Conservation (phyloP, 2,329 filamentous ascomycete genomes). For the Zymoseptoria passerinii region DNA sequence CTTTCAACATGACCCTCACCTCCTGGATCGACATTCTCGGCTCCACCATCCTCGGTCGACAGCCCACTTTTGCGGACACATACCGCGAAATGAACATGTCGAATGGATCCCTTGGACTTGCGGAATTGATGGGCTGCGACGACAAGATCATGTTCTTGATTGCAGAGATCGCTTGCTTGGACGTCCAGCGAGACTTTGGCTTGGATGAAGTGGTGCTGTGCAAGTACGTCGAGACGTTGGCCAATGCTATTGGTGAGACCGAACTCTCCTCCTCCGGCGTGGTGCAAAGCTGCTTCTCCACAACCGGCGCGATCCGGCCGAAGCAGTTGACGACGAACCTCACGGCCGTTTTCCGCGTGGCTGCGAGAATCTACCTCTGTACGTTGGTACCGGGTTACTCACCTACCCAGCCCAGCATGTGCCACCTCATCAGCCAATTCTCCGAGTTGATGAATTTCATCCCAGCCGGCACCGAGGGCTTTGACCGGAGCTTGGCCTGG, state of each 20-base stretch:
- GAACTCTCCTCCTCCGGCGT: conserved; percentile 47
- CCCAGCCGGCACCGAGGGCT: conserved; percentile 70
- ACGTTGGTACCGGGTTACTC: conserved; percentile 84
- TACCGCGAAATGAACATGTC: conserved; percentile 86
- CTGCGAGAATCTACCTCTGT: conserved; percentile 94
- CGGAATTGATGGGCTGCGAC: conserved; percentile 94
- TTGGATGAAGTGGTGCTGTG: conserved; percentile 82
- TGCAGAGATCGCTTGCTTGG: conserved; percentile 92
- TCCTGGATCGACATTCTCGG: conserved; percentile 97
- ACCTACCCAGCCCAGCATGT: conserved; percentile 62
- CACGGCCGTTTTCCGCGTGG: conserved; percentile 81
- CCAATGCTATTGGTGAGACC: conserved; percentile 74
- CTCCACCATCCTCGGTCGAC: conserved; percentile 78
- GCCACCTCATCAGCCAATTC: conserved; percentile 70
- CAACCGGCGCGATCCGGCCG: conserved; percentile 66
- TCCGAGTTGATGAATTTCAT: conserved; percentile 70
- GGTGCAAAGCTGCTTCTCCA: conserved; percentile 45
- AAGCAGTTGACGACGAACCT: conserved; percentile 82
- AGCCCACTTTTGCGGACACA: conserved; percentile 84
- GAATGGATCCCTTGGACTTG: conserved; percentile 60
- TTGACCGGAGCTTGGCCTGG: conserved; percentile 87
- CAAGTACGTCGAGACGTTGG: conserved; percentile 80
- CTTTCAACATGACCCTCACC: conserved; percentile 92
- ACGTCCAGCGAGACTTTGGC: conserved; percentile 73
- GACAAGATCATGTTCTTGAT: conserved; percentile 97